Evolutionary conservation across 805 yeast genomes (phyloP).

Genomic region (Candida tammaniensis): DNA sequence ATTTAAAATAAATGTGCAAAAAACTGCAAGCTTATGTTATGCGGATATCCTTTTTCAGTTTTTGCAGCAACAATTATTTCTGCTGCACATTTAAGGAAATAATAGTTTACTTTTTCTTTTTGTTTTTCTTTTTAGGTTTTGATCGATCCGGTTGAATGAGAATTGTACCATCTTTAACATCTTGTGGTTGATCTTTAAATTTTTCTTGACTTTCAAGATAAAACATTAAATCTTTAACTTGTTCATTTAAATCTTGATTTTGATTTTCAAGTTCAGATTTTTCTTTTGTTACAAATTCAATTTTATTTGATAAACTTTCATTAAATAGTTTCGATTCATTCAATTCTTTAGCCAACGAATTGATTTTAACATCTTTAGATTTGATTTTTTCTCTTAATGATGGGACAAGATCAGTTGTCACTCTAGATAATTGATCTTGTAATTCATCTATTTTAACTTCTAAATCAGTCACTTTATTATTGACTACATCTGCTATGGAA

Average conservation of each 20-base stretch:
- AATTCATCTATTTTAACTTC: slow-evolving; percentile 30
- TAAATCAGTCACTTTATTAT: slow-evolving; percentile 17
- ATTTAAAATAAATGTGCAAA: too few species aligned
- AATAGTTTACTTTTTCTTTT: slow-evolving; percentile 14
- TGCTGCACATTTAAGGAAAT: neutral
- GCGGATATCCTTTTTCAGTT: slow-evolving; percentile 6
- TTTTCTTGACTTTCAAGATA: slow-evolving; percentile 71
- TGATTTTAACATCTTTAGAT: slow-evolving; percentile 27
- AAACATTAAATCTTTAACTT: slow-evolving; percentile 77
- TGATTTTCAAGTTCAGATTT: slow-evolving; percentile 29
- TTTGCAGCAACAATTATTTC: slow-evolving; percentile 6
- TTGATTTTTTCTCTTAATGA: slow-evolving; percentile 29
- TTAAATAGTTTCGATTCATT: slow-evolving; percentile 30
- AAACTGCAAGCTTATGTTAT: slow-evolving; percentile 4
- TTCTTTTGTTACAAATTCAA: slow-evolving; percentile 29
- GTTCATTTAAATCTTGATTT: slow-evolving; percentile 55
- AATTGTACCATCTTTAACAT: slow-evolving; percentile 68
- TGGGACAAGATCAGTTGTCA: slow-evolving; percentile 29
- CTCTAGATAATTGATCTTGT: slow-evolving; percentile 19
- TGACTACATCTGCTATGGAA: slow-evolving; percentile 8
- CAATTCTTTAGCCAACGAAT: slow-evolving; percentile 28
- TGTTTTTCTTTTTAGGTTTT: slow-evolving; percentile 16
- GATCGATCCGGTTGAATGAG: slow-evolving; percentile 36
- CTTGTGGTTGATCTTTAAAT: slow-evolving; percentile 68
- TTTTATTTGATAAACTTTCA: slow-evolving; percentile 38